Conservation (phyloP, 305 asterid genomes). For the Rubia balearica region DNA sequence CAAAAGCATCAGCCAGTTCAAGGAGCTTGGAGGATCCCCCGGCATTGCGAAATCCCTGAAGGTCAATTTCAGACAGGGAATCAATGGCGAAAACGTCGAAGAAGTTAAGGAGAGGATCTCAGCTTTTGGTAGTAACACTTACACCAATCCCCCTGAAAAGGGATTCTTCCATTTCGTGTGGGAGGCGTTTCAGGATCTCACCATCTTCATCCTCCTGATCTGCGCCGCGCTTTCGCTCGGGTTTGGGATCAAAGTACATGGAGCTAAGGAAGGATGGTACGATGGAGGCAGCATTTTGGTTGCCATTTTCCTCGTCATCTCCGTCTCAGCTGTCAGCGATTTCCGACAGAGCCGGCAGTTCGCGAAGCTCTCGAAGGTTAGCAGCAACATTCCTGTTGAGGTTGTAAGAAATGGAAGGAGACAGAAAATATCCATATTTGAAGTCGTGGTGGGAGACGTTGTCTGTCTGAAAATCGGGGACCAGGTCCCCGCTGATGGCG, state of each 20-base stretch:
- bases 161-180: slow-evolving; percentile 28
- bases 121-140: slow-evolving; percentile 40
- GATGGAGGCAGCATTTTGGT: slow-evolving; percentile 60
- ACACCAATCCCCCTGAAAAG: slow-evolving; percentile 20
- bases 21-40: slow-evolving; percentile 30
- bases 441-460: slow-evolving; percentile 56
- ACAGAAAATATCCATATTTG: slow-evolving; percentile 37
- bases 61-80: slow-evolving; percentile 27
- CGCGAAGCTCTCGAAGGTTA: slow-evolving; percentile 42
- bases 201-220: slow-evolving; percentile 35
- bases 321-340: slow-evolving; percentile 42
- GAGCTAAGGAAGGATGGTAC: slow-evolving; percentile 52
- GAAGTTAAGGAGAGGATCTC: slow-evolving; percentile 24
- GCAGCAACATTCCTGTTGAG: slow-evolving; percentile 40
- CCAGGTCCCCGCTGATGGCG: slow-evolving; percentile 62
- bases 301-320: slow-evolving; percentile 45
- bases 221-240: slow-evolving; percentile 55
- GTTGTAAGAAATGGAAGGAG: slow-evolving; percentile 55
- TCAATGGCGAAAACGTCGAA: slow-evolving; percentile 21
- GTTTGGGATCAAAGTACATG: slow-evolving; percentile 49
- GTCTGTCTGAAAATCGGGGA: slow-evolving; percentile 53
- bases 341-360: slow-evolving; percentile 53
- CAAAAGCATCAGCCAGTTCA: slow-evolving; percentile 22
- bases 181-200: slow-evolving; percentile 46
- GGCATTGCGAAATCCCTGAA: slow-evolving; percentile 29